Base-by-base conservation (phyloP, 805 yeast species). In the Kuraishia ogatae region DNA sequence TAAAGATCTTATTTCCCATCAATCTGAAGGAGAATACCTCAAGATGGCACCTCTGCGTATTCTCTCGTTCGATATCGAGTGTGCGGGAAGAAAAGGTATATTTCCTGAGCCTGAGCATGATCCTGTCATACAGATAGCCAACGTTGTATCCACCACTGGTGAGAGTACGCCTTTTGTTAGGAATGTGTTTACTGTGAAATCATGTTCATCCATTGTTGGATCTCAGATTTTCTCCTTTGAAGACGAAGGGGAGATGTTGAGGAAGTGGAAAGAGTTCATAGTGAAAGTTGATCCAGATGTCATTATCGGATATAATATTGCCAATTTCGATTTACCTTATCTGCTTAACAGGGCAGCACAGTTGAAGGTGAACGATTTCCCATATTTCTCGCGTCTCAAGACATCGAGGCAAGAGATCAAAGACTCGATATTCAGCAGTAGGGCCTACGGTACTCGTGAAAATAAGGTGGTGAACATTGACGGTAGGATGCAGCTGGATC, bases 31-130 rank as follows among this genome's bases (percentile, higher is more conserved):
- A 3, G 91, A 92, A 58, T 96, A 96, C 92, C 80, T 90, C 39
- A 86, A 84, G 60, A 85, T 88, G 73, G 98, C 99, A 1, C 99
- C 99, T 0, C 76, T 94, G 57, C 85, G 99, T 64, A 84, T 94
- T 52, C 74, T 94, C 61, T 91, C 97, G 11, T 93, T 94, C 68
- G 99, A 94, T 77, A 94, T 94, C 58, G 99, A 94, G 71, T 94
- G 99, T 79, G 94, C 99, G 2, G 99, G 99, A 50, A 82, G 99
- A 70, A 87, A 89, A 60, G 99, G 99, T 54, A 80, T 94, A 13
- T 94, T 94, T 68, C 99, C 99, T 1, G 99, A 94, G 65, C 86
- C 99, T 1, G 87, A 87, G 58, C 79, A 82, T 51, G 99, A 94
- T 72, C 87, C 97, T 0, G 97, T 94, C 10, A 94, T 94, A 65